Evolutionary conservation across 352 stramenopile genomes (phyloP).

Genomic region (Halophytophthora batemanensis): DNA sequence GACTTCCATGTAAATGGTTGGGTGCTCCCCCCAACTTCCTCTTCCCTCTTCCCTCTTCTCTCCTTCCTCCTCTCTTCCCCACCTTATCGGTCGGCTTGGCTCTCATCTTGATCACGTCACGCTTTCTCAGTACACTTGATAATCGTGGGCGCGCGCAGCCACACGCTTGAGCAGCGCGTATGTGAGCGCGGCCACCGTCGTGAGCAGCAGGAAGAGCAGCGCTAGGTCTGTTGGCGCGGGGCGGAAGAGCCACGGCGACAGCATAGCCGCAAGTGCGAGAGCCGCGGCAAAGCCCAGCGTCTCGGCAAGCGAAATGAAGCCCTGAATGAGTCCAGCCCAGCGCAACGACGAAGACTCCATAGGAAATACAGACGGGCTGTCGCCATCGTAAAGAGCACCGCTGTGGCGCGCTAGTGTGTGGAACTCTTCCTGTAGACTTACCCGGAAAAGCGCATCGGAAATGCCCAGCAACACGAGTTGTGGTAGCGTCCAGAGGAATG

Average conservation of each 20-base stretch:
- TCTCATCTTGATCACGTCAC: not conserved
- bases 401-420: constrained; percentile 29
- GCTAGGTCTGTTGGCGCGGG: constrained; percentile 53
- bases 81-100: too few species aligned
- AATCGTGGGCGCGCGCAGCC: constrained; percentile 16
- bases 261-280: constrained; percentile 44
- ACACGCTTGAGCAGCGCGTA: constrained; percentile 46
- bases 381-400: not conserved
- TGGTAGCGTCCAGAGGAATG: constrained; percentile 51
- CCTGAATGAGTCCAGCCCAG: constrained; percentile 47
- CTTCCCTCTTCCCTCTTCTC: too few species aligned
- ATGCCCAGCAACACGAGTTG: constrained; percentile 51
- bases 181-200: constrained; percentile 46
- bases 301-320: constrained; percentile 49
- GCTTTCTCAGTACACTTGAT: constrained; percentile 14
- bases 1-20: too few species aligned
- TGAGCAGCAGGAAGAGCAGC: constrained; percentile 61
- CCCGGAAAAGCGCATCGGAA: constrained; percentile 60
- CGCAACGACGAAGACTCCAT: constrained; percentile 12
- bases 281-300: constrained; percentile 47
- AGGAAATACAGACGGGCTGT: not conserved
- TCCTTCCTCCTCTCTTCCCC: too few species aligned
- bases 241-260: constrained; percentile 63
- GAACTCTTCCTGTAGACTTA: constrained; percentile 56
- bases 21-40: not conserved